A percentile compares a stretch with the other conserved stretches of the same genome.
phyloP scores from a whole-genome alignment of 441 rosid species.

The Jatropha podagrica region DNA sequence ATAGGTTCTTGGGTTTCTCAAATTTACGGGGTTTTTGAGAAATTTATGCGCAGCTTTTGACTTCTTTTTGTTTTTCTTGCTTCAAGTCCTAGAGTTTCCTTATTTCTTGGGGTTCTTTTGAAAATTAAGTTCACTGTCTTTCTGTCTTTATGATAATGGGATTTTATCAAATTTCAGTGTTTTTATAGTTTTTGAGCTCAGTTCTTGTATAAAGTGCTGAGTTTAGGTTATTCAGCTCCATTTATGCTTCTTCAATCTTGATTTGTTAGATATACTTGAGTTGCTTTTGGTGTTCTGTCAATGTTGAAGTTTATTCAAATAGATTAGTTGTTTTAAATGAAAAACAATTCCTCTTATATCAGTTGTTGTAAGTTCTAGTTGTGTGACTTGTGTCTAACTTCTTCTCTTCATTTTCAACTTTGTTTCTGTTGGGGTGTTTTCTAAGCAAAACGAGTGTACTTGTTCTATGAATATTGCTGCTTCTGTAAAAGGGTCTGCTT shows the following conservation, averaged over 20 bases:
- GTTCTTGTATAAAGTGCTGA: no score
- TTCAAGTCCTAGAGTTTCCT: conserved; percentile 4
- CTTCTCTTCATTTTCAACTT: neutral
- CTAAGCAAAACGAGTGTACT: conserved; percentile 20
- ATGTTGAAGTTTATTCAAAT: conserved; percentile 10
- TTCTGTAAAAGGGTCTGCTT: conserved; percentile 23
- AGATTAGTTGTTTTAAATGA: neutral
- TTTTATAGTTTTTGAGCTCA: conserved; percentile 9
- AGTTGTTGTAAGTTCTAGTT: neutral
- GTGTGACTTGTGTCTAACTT: no score
- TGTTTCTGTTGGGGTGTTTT: conserved; percentile 9
- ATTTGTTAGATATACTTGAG: neutral
- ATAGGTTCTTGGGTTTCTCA: conserved; percentile 14
- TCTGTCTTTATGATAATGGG: conserved; percentile 11
- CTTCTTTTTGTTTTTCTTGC: conserved; percentile 25
- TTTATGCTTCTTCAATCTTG: conserved; percentile 15
- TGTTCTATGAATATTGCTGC: conserved; percentile 14
- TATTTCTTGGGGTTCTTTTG: conserved; percentile 14
- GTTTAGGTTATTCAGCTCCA: conserved; percentile 12
- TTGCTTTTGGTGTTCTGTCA: neutral
- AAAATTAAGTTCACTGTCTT: neutral
- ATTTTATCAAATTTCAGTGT: neutral
- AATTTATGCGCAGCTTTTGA: conserved; percentile 23
- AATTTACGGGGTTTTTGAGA: conserved; percentile 20
- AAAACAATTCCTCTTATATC: neutral